Percentiles rank a stretch among this genome's conserved stretches.
Conservation (phyloP, 345 rosid species). For the Populus davidiana region DNA sequence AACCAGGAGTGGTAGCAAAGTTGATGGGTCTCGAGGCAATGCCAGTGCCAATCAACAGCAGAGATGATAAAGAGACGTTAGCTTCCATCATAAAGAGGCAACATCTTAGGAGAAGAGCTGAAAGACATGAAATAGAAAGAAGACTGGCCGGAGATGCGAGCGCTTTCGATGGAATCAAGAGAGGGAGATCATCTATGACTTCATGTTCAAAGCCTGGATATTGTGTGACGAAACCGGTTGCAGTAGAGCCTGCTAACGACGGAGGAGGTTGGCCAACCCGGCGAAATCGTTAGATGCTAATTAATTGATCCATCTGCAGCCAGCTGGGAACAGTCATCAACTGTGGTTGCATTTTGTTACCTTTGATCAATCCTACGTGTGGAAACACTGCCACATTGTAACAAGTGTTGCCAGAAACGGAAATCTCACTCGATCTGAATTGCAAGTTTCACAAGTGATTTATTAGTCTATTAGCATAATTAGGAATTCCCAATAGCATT, state of each 20-base stretch:
- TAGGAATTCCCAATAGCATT: too few relatives aligned
- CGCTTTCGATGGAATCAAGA: conserved; percentile 8
- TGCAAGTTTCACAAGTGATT: too few relatives aligned
- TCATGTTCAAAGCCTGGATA: conserved; percentile 39
- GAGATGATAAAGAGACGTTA: conserved; percentile 23
- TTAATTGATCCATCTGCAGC: too few relatives aligned
- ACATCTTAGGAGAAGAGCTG: conserved; percentile 44
- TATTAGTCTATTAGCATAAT: too few relatives aligned
- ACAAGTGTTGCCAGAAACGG: too few relatives aligned
- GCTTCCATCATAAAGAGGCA: conserved; percentile 42
- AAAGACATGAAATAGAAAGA: conserved; percentile 41
- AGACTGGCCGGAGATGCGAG: conserved; percentile 18
- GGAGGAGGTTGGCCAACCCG: conserved; percentile 43
- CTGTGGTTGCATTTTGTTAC: too few relatives aligned
- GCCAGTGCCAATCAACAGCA: conserved; percentile 50
- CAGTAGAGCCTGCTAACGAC: conserved; percentile 17
- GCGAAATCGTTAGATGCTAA: conserved; percentile 22
- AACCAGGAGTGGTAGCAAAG: conserved; percentile 87
- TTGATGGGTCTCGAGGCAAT: conserved; percentile 87
- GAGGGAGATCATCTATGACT: conserved; percentile 5
- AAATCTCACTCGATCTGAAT: too few relatives aligned
- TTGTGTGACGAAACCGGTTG: conserved; percentile 35
- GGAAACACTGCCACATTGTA: too few relatives aligned
- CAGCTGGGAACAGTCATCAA: too few relatives aligned
- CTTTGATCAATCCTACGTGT: too few relatives aligned